Base-by-base conservation (phyloP, 2,329 filamentous ascomycete genomes). In the Diaporthe citri region DNA sequence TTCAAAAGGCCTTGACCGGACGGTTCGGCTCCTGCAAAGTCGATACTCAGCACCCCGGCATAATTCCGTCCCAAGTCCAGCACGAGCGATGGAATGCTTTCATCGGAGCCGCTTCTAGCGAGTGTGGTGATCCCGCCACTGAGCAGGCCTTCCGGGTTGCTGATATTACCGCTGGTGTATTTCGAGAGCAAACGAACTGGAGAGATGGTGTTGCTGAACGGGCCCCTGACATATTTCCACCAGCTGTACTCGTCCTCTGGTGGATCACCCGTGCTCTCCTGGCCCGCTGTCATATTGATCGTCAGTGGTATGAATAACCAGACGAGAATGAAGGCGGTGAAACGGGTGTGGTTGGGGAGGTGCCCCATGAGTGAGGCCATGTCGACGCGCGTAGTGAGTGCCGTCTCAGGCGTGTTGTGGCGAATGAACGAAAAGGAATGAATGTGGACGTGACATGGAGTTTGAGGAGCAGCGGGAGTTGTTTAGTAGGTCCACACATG, bases 61-160 rank as follows among this genome's bases (percentile, higher is more conserved):
- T 86, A 81, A 72, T 88, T 87, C 70, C 85, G 84, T 1, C 87
- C 87, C 78, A 88, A 89, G 77, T 89, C 87, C n/a, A 89, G 77
- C 20, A 88, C 84, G 12, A 89, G 77, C 2, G 81, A 81, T 1
- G 87, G 85, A 0, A 79, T 72, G 5, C 80, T 77, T 8, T 79
- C 75, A 6, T 72, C 60, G 4, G 66, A n/a, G 0, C 60, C 60
- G 1, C n/a, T 34, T 7, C 82, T 81, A 3, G 73, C 80, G 48
- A 87, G 79, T 0, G 84, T 78, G 1, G 84, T 84, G 5, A 81
- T 72, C 20, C 75, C 75, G 5, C 77, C 78, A 8, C 80, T 75
- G 20, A 83, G 72, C 5, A 87, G 76, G 0, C 81, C 83, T 7
- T 82, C 78, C 2, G 84, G 78, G 76, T 87, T 85, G 6, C 78